Percentiles rank a stretch among this genome's conserved stretches.
Evolutionary conservation across 768 basidiomycete species (phyloP).

Genomic region (Fomitopsis serialis): DNA sequence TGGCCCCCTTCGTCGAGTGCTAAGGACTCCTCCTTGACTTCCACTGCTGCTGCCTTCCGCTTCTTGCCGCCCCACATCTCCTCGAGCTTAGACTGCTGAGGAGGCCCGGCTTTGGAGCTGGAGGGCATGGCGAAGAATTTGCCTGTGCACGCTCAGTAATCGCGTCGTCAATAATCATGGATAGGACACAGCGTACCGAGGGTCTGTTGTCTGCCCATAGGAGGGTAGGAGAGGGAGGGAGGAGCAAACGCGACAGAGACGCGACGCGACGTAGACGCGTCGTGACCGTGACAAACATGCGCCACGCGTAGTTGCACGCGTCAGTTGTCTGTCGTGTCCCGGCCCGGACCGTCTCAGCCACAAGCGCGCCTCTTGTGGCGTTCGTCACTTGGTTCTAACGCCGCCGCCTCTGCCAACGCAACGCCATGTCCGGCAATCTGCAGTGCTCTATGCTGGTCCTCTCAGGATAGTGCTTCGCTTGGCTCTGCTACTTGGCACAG

Average conservation of each 20-base stretch:
- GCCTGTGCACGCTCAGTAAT: slow-evolving; percentile 34
- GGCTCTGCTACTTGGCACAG: too few species aligned
- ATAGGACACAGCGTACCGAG: slow-evolving; percentile 39
- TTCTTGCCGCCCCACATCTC: slow-evolving; percentile 63
- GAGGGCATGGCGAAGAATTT: slow-evolving; percentile 77
- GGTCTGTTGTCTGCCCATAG: slow-evolving; percentile 72
- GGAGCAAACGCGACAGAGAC: slow-evolving; percentile 6
- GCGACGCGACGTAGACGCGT: slow-evolving; percentile 19
- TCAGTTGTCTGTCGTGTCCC: neutral
- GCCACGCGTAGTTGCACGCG: slow-evolving; percentile 17
- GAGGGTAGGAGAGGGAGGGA: slow-evolving; percentile 6
- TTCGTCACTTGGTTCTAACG: too few species aligned
- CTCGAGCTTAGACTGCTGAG: slow-evolving; percentile 73
- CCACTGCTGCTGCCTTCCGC: slow-evolving; percentile 19
- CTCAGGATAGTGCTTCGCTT: too few species aligned
- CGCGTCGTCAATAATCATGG: neutral
- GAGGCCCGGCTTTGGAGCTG: slow-evolving; percentile 55
- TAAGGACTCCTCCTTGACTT: slow-evolving; percentile 3
- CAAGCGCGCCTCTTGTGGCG: too few species aligned
- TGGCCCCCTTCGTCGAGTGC: neutral
- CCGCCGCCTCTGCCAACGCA: too few species aligned
- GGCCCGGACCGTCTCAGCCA: too few species aligned
- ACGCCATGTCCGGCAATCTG: too few species aligned
- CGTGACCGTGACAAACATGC: slow-evolving; percentile 22
- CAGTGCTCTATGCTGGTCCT: too few species aligned